Percentiles rank a stretch among this genome's conserved stretches.
Evolutionary conservation across 306 rosid species (phyloP).

Genomic region (Hippophae rhamnoides): DNA sequence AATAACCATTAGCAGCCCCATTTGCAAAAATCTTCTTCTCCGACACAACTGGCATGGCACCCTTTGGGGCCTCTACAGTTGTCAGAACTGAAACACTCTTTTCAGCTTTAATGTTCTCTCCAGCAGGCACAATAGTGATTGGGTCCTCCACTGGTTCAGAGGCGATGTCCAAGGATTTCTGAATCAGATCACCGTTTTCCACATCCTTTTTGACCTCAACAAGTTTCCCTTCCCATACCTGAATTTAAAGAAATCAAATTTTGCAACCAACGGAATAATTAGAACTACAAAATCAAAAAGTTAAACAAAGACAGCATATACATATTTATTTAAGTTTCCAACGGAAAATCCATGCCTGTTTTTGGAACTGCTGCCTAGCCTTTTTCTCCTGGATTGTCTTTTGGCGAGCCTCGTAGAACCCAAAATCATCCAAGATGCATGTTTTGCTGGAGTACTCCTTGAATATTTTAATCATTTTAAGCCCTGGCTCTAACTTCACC

Average conservation of each 20-base stretch:
- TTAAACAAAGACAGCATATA: not conserved
- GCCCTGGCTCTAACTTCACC: conserved; percentile 81
- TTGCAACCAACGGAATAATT: not conserved
- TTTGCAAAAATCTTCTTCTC: conserved; percentile 51
- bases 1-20: conserved; percentile 54
- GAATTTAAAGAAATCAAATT: not conserved
- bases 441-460: conserved; percentile 78
- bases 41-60: conserved; percentile 56
- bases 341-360: conserved; percentile 40
- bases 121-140: conserved; percentile 15
- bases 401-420: conserved; percentile 78
- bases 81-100: conserved; percentile 48
- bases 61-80: conserved; percentile 77
- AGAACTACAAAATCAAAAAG: not conserved
- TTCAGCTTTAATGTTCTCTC: conserved; percentile 27
- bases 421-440: conserved; percentile 83
- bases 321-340: not conserved
- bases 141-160: conserved; percentile 33
- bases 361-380: conserved; percentile 59
- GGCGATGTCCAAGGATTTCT: conserved; percentile 34
- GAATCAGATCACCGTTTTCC: conserved; percentile 39
- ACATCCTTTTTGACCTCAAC: conserved; percentile 58
- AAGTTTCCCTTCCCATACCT: conserved; percentile 94
- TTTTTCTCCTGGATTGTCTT: conserved; percentile 87
- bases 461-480: conserved; percentile 58